These are phyloP conservation scores for Noccaea caerulescens DNA, from an alignment of 345 rosid species.

Conservation along the genomic window DNA sequence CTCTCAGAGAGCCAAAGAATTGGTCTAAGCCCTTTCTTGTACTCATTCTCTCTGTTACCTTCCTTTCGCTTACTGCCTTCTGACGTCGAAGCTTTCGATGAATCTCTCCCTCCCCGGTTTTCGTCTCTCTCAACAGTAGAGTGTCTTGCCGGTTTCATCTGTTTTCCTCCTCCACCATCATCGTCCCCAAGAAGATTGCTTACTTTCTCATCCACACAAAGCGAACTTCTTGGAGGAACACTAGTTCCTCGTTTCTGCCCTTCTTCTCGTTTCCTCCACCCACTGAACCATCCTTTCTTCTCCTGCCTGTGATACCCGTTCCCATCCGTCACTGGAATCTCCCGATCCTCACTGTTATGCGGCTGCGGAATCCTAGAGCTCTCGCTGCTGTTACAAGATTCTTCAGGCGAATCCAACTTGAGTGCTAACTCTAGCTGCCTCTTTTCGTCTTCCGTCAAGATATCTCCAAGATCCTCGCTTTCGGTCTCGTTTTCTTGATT, in stretches of 20 bases:
- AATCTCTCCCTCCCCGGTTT: slow-evolving; percentile 54
- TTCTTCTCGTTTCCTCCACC: slow-evolving; percentile 95
- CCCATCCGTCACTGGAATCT: slow-evolving; percentile 69
- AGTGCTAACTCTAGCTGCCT: slow-evolving; percentile 89
- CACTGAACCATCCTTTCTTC: slow-evolving; percentile 98
- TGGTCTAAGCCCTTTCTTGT: slow-evolving; percentile 96
- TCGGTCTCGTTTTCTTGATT: slow-evolving; percentile 78
- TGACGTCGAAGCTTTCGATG: slow-evolving; percentile 48
- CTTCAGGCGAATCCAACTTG: slow-evolving; percentile 67
- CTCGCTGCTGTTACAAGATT: slow-evolving; percentile 56
- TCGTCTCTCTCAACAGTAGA: slow-evolving; percentile 78
- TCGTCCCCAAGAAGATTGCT: slow-evolving; percentile 79
- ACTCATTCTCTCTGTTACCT: slow-evolving; percentile 77
- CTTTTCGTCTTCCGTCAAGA: slow-evolving; percentile 91
- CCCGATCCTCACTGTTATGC: slow-evolving; percentile 74
- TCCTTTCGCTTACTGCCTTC: slow-evolving; percentile 71
- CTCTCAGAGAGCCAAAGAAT: slow-evolving; percentile 92
- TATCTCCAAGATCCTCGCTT: slow-evolving; percentile 79
- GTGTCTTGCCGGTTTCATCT: slow-evolving; percentile 80
- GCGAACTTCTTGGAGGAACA: slow-evolving; percentile 84
- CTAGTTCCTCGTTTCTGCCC: slow-evolving; percentile 54
- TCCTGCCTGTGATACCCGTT: slow-evolving; percentile 68
- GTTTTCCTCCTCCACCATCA: slow-evolving; percentile 40
- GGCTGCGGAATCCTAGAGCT: slow-evolving; percentile 53
- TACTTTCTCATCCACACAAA: slow-evolving; percentile 85